Percentiles rank a stretch among this genome's conserved stretches.
Evolutionary conservation across 345 rosid genomes (phyloP).

Genomic region (Gossypium stocksii): DNA sequence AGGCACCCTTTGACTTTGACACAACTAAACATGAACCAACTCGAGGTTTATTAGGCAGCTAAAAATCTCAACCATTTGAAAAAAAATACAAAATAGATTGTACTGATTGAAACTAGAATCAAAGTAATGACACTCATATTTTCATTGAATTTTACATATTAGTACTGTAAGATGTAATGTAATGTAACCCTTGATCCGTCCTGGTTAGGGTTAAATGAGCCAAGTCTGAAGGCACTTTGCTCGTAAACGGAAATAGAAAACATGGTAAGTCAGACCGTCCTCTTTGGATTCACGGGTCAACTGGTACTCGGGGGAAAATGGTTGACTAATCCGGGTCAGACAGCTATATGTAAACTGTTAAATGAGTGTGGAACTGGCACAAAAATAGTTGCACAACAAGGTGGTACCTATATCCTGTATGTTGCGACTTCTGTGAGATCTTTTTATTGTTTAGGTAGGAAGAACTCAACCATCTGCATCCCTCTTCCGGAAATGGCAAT

Average conservation of each 20-base stretch:
- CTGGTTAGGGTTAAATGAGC: background rate
- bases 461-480: conserved; percentile 77
- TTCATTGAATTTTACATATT: background rate
- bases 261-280: background rate
- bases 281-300: background rate
- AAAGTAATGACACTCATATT: background rate
- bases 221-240: background rate
- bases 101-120: background rate
- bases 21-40: background rate
- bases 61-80: background rate
- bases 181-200: background rate
- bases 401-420: conserved; percentile 12
- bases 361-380: background rate
- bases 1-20: background rate
- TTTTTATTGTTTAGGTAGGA: conserved; percentile 1
- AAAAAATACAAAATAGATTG: conserved; percentile 5
- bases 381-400: conserved; percentile 4
- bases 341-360: background rate
- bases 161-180: background rate
- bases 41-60: too few species aligned
- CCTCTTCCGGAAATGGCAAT: conserved; percentile 92
- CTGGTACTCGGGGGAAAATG: conserved; percentile 8
- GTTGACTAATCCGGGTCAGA: background rate
- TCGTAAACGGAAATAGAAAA: background rate
- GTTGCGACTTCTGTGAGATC: conserved; percentile 1